These are phyloP conservation scores for Macrocybe gigantea DNA, from an alignment of 768 basidiomycete genomes.

Conservation along the genomic window DNA sequence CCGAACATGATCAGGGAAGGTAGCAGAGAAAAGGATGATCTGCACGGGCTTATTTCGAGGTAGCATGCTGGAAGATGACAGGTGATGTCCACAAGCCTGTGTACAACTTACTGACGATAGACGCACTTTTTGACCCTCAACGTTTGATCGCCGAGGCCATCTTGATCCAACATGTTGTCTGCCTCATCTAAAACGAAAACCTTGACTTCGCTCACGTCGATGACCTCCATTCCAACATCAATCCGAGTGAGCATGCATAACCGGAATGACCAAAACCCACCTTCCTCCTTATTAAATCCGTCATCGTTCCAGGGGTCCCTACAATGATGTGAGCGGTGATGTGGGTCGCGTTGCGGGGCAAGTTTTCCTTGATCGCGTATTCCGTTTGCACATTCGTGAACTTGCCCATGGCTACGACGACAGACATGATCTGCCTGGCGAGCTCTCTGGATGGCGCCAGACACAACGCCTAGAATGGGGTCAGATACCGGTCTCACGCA, in stretches of 20 bases:
- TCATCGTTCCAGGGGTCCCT: constrained; percentile 94
- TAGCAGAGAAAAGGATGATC: constrained; percentile 96
- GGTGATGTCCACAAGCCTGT: constrained; percentile 1
- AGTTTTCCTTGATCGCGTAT: constrained; percentile 90
- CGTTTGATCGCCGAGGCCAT: constrained; percentile 91
- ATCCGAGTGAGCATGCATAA: no score
- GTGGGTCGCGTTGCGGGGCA: constrained; percentile 55
- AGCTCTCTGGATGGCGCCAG: constrained; percentile 97
- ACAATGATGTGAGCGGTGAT: constrained; percentile 90
- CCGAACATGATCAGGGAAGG: constrained; percentile 92
- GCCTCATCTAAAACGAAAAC: constrained; percentile 97
- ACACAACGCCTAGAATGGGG: constrained; percentile 70
- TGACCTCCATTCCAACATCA: constrained; percentile 28
- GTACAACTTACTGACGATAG: neutral
- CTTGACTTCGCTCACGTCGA: constrained; percentile 77
- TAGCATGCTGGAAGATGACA: constrained; percentile 41
- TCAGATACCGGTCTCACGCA: neutral
- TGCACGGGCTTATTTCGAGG: constrained; percentile 53
- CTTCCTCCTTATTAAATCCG: constrained; percentile 72
- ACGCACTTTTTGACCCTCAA: constrained; percentile 88
- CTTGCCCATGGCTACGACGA: constrained; percentile 91
- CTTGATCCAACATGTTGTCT: constrained; percentile 97
- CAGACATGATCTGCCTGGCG: constrained; percentile 95
- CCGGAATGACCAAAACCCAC: constrained; percentile 15
- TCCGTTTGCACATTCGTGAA: constrained; percentile 91